Base-by-base conservation (phyloP, 768 basidiomycete species). In the Mycena vitilis region DNA sequence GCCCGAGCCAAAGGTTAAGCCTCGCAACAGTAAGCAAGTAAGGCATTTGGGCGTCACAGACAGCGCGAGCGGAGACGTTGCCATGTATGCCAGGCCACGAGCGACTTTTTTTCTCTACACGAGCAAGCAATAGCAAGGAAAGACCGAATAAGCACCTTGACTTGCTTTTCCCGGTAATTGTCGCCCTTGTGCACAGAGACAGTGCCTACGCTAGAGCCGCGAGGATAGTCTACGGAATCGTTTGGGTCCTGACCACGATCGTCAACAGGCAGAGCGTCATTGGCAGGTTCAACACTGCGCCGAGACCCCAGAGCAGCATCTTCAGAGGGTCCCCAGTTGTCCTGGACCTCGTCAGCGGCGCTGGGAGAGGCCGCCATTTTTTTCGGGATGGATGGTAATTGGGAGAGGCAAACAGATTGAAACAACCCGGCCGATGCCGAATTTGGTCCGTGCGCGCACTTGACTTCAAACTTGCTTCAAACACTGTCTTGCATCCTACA, bases 71-170 rank as follows among this genome's bases (percentile, higher is more conserved):
- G 77, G 76, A 73, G 76, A 73, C 75, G 72, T 73, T 71, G 77
- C 79, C 79, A 81, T 77, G 30, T 30, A 80, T 78, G 77, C 78
- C 75, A 81, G 76, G 79, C 73, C 54, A 74, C 74, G 73, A 73
- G 73, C 73, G 77, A 75, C 76, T 76, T 75, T 75, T 71, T 73
- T 73, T 69, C 66, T 73, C 63, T 73, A 55, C 42, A 59, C n/a
- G 36, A 58, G 55, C 62, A 18, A 56, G 63, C 71, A 69, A 61
- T 40, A 69, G 68, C 60, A 60, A 75, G 74, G 80, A 72, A 73
- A 76, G 75, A 79, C 75, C 79, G 73, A 80, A 86, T 91, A 93
- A 91, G 91, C 91, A 93, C 91, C 91, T 93, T 93, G 86, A 89
- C 84, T 84, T 90, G 90, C 86, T 91, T 92, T 83, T 93, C 91